Conservation (phyloP, 1,284 basidiomycete species). For the Rhodotorula sp. region DNA sequence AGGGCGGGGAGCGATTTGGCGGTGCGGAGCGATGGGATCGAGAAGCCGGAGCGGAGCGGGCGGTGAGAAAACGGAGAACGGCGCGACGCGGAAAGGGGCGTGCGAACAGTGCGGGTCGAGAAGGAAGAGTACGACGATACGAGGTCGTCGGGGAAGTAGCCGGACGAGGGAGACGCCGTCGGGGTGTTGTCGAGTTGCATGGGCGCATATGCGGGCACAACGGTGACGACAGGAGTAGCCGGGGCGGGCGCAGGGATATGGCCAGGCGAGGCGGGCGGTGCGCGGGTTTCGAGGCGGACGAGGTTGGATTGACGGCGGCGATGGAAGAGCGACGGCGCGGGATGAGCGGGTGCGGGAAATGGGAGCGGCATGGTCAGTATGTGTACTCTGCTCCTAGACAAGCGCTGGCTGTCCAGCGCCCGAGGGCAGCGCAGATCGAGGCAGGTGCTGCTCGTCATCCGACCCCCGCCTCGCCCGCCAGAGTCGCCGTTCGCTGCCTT, state of each 20-base stretch:
- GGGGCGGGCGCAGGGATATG: neutral
- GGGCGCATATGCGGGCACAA: neutral
- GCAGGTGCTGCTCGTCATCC: neutral
- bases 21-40: conserved; percentile 9
- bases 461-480: neutral
- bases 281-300: neutral
- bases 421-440: neutral
- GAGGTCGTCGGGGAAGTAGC: neutral
- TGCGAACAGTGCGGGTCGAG: neutral
- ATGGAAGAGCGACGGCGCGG: neutral
- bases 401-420: neutral
- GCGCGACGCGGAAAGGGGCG: neutral
- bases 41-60: neutral
- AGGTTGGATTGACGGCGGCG: conserved; percentile 8
- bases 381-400: too few species aligned
- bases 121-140: neutral
- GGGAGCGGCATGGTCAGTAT: conserved; percentile 4
- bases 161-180: conserved; percentile 1
- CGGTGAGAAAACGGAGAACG: neutral
- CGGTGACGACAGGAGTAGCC: neutral
- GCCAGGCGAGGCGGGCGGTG: neutral
- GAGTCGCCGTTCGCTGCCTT: neutral
- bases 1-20: conserved; percentile 21
- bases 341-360: too few species aligned
- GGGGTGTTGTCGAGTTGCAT: neutral